Evolutionary conservation across 2,329 filamentous ascomycete genomes (phyloP).

Genomic region (Stagonosporopsis chrysanthemi): DNA sequence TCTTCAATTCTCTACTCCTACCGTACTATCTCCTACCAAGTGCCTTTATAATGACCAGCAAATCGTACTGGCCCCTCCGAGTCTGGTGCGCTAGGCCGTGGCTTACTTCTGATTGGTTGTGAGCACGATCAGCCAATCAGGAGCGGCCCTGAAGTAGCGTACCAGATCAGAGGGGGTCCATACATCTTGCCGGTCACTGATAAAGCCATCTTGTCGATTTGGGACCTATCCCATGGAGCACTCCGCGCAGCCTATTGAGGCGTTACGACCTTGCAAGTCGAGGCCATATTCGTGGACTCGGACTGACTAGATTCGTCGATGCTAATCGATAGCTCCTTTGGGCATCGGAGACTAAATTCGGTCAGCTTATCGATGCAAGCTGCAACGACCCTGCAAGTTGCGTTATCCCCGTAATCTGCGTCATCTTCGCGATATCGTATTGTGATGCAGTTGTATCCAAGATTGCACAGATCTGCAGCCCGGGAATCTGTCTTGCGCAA

Average conservation of each 20-base stretch:
- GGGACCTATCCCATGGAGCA: background rate
- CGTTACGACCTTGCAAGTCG: background rate
- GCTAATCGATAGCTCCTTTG: conserved; percentile 6
- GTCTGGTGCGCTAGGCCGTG: no score
- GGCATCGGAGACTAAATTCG: conserved; percentile 8
- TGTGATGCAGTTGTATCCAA: conserved; percentile 1
- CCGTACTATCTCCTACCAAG: background rate
- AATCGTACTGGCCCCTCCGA: no score
- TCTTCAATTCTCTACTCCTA: background rate
- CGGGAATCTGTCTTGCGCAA: background rate
- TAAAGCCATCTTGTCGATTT: background rate
- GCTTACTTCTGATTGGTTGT: no score
- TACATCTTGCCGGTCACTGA: no score
- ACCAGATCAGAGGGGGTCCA: no score
- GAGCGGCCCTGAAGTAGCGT: no score
- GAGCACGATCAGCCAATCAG: no score
- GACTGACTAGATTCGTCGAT: conserved; percentile 3
- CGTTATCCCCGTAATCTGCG: background rate
- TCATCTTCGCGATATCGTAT: background rate
- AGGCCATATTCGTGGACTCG: conserved; percentile 1
- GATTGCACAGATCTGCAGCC: background rate
- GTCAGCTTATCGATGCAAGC: conserved; percentile 3
- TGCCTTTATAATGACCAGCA: background rate
- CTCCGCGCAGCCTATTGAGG: background rate
- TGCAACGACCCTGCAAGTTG: background rate